Evolutionary conservation across 148 eudicot genomes (phyloP).

Genomic region (Fagopyrum tataricum): DNA sequence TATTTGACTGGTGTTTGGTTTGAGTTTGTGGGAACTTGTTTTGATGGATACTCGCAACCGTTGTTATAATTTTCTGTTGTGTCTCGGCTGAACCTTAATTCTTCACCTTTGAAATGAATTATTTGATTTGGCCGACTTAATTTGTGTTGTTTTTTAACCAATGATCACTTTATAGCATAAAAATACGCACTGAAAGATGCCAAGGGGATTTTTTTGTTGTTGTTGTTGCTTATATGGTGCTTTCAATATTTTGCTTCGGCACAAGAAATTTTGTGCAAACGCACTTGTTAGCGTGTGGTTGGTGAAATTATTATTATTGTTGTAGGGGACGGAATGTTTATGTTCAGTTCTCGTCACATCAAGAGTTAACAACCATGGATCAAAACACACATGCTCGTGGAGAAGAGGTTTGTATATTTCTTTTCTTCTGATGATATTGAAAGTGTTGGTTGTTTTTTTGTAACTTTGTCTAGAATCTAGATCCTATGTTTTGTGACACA

Average conservation of each 20-base stretch:
- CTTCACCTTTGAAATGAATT: neutral
- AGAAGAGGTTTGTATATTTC: constrained; percentile 66
- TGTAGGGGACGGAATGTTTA: constrained; percentile 91
- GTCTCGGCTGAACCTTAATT: neutral
- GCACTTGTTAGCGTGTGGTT: neutral
- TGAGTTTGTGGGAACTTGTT: neutral
- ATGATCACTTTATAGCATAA: neutral
- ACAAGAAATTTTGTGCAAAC: neutral
- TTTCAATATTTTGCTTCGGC: neutral
- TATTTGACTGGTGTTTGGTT: no score
- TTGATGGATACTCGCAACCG: no score
- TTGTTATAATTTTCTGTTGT: neutral
- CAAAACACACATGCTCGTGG: constrained; percentile 71
- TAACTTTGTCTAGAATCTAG: neutral
- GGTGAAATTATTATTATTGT: neutral
- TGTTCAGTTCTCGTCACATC: constrained; percentile 88
- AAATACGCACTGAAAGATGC: neutral
- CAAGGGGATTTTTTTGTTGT: no score
- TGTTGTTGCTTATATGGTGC: neutral
- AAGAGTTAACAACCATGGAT: constrained; percentile 85
- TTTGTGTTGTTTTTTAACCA: neutral
- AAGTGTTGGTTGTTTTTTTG: neutral
- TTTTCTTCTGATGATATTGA: constrained; percentile 5
- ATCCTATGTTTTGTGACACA: neutral
- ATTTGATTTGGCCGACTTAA: neutral